These are phyloP conservation scores for Pseudoturritis turrita DNA, from an alignment of 345 rosid genomes.

Conservation along the genomic window DNA sequence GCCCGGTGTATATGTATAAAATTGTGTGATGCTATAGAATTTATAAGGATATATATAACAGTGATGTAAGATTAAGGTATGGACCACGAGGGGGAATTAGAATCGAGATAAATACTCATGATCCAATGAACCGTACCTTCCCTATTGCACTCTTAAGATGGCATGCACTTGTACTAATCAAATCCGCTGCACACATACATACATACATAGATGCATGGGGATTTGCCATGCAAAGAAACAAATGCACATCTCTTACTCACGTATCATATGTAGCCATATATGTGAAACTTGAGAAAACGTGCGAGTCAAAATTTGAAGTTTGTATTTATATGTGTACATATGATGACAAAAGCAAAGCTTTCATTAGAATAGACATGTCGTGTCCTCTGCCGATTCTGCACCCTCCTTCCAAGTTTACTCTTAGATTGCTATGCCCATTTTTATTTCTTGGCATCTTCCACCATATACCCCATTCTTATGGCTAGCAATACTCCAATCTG, in stretches of 20 bases:
- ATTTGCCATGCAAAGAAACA: conserved; percentile 35
- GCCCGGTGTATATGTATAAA: neutral
- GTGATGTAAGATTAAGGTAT: conserved; percentile 21
- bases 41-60: conserved; percentile 4
- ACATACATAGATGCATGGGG: conserved; percentile 17
- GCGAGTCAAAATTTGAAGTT: conserved; percentile 11
- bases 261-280: conserved; percentile 26
- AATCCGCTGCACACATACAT: conserved; percentile 13
- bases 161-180: conserved; percentile 38
- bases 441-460: neutral
- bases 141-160: conserved; percentile 19
- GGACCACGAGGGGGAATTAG: conserved; percentile 29
- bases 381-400: conserved; percentile 19
- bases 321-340: conserved; percentile 25
- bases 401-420: conserved; percentile 20
- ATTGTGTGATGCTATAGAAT: neutral
- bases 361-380: conserved; percentile 33
- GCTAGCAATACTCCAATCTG: too few species aligned
- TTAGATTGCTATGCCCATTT: conserved; percentile 3
- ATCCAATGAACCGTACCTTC: conserved; percentile 34
- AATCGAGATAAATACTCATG: conserved; percentile 26
- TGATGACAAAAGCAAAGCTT: conserved; percentile 30
- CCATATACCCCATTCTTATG: conserved; percentile 5
- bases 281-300: conserved; percentile 31
- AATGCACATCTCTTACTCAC: conserved; percentile 26